These are phyloP conservation scores for Boletellus deceptivus DNA, from an alignment of 1,284 basidiomycete genomes.

Conservation along the genomic window DNA sequence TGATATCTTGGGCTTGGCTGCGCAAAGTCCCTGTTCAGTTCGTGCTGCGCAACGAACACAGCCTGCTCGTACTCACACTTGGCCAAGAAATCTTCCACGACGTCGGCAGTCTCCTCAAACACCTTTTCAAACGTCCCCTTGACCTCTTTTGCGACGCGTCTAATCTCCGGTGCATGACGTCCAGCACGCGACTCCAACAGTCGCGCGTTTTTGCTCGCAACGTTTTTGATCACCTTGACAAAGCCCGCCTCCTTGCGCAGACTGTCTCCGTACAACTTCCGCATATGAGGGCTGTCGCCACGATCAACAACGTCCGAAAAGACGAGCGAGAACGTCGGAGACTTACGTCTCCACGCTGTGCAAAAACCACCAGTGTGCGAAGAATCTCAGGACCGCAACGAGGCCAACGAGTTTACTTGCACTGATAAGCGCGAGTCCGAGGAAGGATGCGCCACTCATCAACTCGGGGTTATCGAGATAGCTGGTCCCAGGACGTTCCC, in stretches of 20 bases:
- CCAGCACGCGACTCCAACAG: constrained; percentile 67
- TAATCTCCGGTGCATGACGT: constrained; percentile 72
- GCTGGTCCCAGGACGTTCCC: constrained; percentile 5
- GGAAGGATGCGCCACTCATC: constrained; percentile 94
- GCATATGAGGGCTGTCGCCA: constrained; percentile 86
- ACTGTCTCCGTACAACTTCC: constrained; percentile 89
- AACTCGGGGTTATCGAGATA: constrained; percentile 90
- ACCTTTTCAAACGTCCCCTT: constrained; percentile 94
- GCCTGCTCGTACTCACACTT: constrained; percentile 61
- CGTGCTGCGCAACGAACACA: neutral
- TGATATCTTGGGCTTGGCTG: constrained; percentile 60
- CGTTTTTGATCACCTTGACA: constrained; percentile 92
- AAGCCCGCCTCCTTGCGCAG: constrained; percentile 94
- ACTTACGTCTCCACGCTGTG: constrained; percentile 83
- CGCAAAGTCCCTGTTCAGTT: neutral
- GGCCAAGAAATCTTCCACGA: constrained; percentile 88
- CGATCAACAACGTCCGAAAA: neutral
- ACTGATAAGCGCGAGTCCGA: constrained; percentile 89
- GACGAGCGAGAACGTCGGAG: neutral
- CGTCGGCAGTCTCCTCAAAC: constrained; percentile 87
- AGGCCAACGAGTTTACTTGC: constrained; percentile 84
- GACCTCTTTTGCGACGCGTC: constrained; percentile 83
- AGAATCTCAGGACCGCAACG: constrained; percentile 82
- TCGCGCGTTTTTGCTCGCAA: constrained; percentile 78
- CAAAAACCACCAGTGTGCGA: constrained; percentile 92